Percentiles rank a stretch among this genome's conserved stretches.
Evolutionary conservation across 305 asterid genomes (phyloP).

Genomic region (Fraxinus platypoda): DNA sequence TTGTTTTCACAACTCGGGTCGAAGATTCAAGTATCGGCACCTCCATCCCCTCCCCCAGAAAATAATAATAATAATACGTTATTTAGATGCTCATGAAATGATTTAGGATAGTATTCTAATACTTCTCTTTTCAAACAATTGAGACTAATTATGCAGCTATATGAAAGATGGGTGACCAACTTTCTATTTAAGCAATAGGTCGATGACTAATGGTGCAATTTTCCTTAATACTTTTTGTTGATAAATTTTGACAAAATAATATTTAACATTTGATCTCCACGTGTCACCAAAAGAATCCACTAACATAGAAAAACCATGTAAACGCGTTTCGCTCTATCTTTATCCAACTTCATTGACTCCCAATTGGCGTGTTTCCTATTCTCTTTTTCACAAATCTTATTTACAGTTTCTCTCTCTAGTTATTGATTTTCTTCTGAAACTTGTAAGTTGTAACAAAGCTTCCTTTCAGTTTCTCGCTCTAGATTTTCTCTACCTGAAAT

Average conservation of each 20-base stretch:
- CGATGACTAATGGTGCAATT: background rate
- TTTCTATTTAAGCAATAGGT: background rate
- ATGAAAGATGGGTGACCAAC: background rate
- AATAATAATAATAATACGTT: background rate
- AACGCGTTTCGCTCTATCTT: conserved; percentile 4
- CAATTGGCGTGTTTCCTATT: background rate
- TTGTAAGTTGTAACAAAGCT: background rate
- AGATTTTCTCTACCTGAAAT: conserved; percentile 32
- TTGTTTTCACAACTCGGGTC: background rate
- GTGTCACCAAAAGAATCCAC: conserved; percentile 13
- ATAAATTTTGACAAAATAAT: background rate
- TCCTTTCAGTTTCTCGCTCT: conserved; percentile 26
- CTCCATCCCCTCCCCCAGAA: background rate
- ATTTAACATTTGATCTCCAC: conserved; percentile 8
- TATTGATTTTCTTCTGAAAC: background rate
- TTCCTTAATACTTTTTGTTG: background rate
- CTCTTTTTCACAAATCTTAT: background rate
- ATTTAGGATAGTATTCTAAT: background rate
- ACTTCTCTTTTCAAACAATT: background rate
- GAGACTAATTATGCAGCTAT: background rate
- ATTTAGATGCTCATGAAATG: background rate
- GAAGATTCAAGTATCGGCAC: background rate
- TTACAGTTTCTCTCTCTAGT: background rate
- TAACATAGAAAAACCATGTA: conserved; percentile 25
- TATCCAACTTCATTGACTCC: conserved; percentile 26